Evolutionary conservation across 2,329 filamentous ascomycete genomes (phyloP).

Genomic region (Fonsecaea nubica): DNA sequence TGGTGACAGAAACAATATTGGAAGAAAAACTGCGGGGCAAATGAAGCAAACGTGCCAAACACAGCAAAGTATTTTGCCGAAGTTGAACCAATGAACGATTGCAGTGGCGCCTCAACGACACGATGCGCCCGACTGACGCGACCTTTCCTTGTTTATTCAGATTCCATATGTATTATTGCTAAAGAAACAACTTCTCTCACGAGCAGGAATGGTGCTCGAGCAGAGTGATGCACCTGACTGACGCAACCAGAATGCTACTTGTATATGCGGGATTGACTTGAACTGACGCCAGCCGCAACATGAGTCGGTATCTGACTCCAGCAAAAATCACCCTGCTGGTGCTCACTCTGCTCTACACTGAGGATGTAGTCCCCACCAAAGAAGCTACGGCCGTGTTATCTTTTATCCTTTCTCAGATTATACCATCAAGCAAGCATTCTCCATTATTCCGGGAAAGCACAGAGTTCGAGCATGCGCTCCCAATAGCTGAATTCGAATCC

Average conservation of each 20-base stretch:
- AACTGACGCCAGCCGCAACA: slow-evolving; percentile 45
- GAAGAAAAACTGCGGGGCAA: slow-evolving; percentile 3
- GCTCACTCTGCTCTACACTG: slow-evolving; percentile 80
- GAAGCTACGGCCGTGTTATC: slow-evolving; percentile 78
- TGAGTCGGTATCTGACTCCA: slow-evolving; percentile 86
- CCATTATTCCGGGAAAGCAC: slow-evolving; percentile 33
- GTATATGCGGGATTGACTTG: not conserved
- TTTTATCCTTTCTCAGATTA: slow-evolving; percentile 75
- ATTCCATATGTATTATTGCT: not conserved
- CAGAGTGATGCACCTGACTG: not conserved
- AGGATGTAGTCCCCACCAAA: slow-evolving; percentile 70
- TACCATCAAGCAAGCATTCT: slow-evolving; percentile 51
- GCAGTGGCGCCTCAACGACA: not conserved
- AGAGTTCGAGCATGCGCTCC: slow-evolving; percentile 30
- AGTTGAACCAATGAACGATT: not conserved
- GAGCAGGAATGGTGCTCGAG: not conserved
- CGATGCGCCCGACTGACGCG: not conserved
- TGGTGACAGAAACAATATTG: not conserved
- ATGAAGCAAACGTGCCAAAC: slow-evolving; percentile 5
- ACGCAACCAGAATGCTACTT: not conserved
- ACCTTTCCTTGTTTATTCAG: not conserved
- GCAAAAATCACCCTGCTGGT: slow-evolving; percentile 83
- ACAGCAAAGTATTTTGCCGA: slow-evolving; percentile 1
- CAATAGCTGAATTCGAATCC: slow-evolving; percentile 57
- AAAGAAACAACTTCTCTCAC: not conserved